Conservation (phyloP, 805 yeast genomes). For the Kregervanrija pseudodelftensis region DNA sequence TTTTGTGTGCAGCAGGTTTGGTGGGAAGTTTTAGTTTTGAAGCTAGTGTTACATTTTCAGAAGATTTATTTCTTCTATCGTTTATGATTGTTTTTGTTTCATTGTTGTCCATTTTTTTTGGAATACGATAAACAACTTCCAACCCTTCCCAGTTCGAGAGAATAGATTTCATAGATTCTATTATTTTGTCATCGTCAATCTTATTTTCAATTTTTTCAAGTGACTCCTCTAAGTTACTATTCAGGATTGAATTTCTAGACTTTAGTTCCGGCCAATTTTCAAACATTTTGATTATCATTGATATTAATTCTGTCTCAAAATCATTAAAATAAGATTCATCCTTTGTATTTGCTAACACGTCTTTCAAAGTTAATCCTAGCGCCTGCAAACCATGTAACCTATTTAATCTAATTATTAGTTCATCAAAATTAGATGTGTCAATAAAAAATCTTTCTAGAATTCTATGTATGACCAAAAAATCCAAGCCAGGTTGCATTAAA, state of each 20-base stretch:
- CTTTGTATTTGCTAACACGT: constrained; percentile 13
- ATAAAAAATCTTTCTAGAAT: constrained; percentile 59
- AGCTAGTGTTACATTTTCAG: constrained; percentile 1
- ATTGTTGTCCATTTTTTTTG: constrained; percentile 41
- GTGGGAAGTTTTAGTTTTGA: constrained; percentile 6
- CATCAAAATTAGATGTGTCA: constrained; percentile 31
- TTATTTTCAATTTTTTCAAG: constrained; percentile 36
- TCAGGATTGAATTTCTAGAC: constrained; percentile 60
- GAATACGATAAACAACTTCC: constrained; percentile 81
- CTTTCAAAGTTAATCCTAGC: constrained; percentile 52
- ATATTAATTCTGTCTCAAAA: constrained; percentile 35
- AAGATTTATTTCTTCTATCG: constrained; percentile 18
- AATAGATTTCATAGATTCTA: constrained; percentile 35
- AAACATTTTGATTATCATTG: constrained; percentile 50
- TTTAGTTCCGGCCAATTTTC: constrained; percentile 64
- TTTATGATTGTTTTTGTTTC: constrained; percentile 9
- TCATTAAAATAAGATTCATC: constrained; percentile 9
- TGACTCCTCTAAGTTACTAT: constrained; percentile 63
- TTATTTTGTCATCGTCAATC: constrained; percentile 22
- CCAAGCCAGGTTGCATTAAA: constrained; percentile 65
- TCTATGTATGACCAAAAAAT: constrained; percentile 52
- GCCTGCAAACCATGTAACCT: constrained; percentile 84
- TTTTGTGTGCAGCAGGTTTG: constrained; percentile 7
- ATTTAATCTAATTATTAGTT: constrained; percentile 52
- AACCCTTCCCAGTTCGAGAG: constrained; percentile 64